A percentile compares a stretch with the other conserved stretches of the same genome.
Conservation (phyloP, 495 filamentous ascomycete genomes). For the Elasticomyces elasticus region DNA sequence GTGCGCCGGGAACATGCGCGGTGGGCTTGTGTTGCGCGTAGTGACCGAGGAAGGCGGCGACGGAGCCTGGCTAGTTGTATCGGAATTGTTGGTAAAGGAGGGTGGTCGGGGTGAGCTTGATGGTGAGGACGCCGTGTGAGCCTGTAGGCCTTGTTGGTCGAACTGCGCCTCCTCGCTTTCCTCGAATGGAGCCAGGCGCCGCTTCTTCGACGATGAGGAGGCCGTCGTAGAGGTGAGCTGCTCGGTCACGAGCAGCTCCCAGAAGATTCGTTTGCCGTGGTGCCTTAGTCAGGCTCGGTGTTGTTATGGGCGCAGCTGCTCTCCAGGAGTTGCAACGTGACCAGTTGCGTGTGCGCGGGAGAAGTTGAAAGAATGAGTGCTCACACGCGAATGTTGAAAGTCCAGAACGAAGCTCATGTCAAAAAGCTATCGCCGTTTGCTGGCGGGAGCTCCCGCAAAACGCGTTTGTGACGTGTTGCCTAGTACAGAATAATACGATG, state of each 20-base stretch:
- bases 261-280: neutral
- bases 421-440: neutral
- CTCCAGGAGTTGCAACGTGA: neutral
- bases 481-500: too few species aligned
- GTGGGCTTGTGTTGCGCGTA: constrained; percentile 30
- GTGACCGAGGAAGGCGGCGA: constrained; percentile 26
- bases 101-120: constrained; percentile 6
- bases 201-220: constrained; percentile 73
- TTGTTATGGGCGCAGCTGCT: neutral
- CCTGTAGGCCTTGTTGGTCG: neutral
- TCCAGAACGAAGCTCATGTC: neutral
- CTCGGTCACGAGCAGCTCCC: constrained; percentile 14
- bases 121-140: constrained; percentile 9
- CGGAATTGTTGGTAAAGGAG: constrained; percentile 1
- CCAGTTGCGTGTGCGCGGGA: neutral
- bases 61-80: constrained; percentile 16
- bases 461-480: neutral
- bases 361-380: neutral
- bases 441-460: neutral
- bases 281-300: neutral
- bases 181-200: constrained; percentile 53
- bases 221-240: constrained; percentile 21
- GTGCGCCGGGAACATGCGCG: constrained; percentile 50
- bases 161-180: constrained; percentile 15
- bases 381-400: neutral